Base-by-base conservation (phyloP, 176 grass and related monocot genomes). In the Rhipidocladum racemiflorum region DNA sequence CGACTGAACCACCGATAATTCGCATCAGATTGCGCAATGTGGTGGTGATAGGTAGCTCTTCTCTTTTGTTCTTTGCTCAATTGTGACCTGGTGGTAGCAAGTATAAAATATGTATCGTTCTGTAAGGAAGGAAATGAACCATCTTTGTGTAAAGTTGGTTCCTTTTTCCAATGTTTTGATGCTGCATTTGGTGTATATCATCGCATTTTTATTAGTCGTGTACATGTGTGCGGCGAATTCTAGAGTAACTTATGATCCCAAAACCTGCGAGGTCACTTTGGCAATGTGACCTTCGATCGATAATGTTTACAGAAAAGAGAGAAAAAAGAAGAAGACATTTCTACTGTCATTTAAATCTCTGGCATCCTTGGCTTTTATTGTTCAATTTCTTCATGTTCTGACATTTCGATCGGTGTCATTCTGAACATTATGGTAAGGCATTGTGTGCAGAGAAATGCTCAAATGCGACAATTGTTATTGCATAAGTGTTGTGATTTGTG, bases 141-240 rank as follows among this genome's bases (percentile, higher is more conserved):
- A 74, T 86, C 88, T 90, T 90, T 86, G 20, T 48, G 48, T 49
- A 86, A 86, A 90, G 88, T 78, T 86, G 74, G 72, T 86, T 66
- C 79, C 60, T 90, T 86, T 13, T 83, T 82, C 74, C 74, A 73
- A 61, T 78, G 79, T 83, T 90, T 90, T 86, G 84, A 73, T 90
- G 57, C 84, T 83, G 79, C 79, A 90, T 83, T 83, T 68, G 59
- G 40, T 86, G 79, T 83, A 79, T 76, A 74, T 78, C 68, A 10
- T 61, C 15, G 53, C 8, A 23, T 60, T 86, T 84, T 86, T 68
- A 39, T 61, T 72, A 61, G 35, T 81, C 65, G 16, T 29, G 25
- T 75, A 24, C 20, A 11, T 39, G 24, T 63, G 50, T 25, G 81
- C 0, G 15, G 60, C 76, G 54, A 69, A 62, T 81, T 60, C 82